Base-by-base conservation (phyloP, 345 rosid species). In the Passiflora organensis region DNA sequence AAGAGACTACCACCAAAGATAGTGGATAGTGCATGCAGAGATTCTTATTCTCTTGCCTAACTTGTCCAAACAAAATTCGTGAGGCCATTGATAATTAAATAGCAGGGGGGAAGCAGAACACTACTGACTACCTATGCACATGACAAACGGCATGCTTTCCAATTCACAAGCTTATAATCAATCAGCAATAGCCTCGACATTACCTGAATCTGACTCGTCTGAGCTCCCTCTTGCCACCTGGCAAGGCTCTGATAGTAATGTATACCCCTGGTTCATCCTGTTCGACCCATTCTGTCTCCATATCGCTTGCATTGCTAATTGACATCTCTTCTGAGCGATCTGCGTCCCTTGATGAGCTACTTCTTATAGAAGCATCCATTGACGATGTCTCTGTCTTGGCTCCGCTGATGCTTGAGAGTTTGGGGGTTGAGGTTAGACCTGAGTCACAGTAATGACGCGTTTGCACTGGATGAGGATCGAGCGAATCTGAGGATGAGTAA, bases 381-480 rank as follows among this genome's bases (percentile, higher is more conserved):
- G 96, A 86, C 19, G 96, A 91, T 58, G 78, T 81, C 71, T 91
- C 96, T 66, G 93, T 91, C 78, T 91, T 91, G 68, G 87, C 76
- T 15, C 85, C 95, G 61, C 95, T 82, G 34, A 88, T 82, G 80
- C 85, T 86, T n/a, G 96, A 91, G 22, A 86, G 81, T 73, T 91
- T 88, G 42, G 96, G 98, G 42, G 98, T 91, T 8, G 98, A 82
- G 67, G 72, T 72, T 43, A 78, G 82, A 53, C 86, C 85, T 49
- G 98, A 88, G 63, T 86, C 96, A 56, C 77, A 69, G 62, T 62
- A 68, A 25, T 56, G 58, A 22, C 72, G 67, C 13, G 34, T 32
- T 32, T 62, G 72, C 63, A 49, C 37, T 45, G 58, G 50, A 32
- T 68, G 72, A 47, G 62, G 63, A 41, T 68, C 72, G n/a, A 68